Evolutionary conservation across 768 basidiomycete genomes (phyloP).

Genomic region (Podaxis sp.): DNA sequence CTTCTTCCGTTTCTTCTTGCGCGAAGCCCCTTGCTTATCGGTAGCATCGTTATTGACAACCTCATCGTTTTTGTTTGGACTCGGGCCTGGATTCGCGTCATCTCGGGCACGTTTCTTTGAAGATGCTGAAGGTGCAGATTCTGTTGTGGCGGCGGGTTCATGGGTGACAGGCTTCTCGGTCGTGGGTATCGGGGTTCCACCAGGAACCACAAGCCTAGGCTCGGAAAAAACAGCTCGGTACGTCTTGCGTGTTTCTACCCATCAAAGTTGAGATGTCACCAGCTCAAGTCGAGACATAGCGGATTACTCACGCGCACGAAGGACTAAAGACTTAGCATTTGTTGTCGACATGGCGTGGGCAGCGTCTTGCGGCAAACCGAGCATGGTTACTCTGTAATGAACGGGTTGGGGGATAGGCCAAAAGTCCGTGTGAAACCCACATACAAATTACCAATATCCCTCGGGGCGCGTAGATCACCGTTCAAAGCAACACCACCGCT

Average conservation of each 20-base stretch:
- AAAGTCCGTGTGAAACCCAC: constrained; percentile 20
- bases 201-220: constrained; percentile 62
- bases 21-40: constrained; percentile 6
- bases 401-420: neutral
- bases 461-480: constrained; percentile 66
- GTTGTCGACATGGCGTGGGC: constrained; percentile 63
- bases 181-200: neutral
- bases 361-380: constrained; percentile 67
- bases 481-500: constrained; percentile 65
- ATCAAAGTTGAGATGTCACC: neutral
- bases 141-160: neutral
- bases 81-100: neutral
- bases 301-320: constrained; percentile 65
- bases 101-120: constrained; percentile 4
- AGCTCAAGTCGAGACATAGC: neutral
- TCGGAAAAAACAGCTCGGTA: constrained; percentile 80
- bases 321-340: constrained; percentile 61
- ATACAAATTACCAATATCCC: constrained; percentile 76
- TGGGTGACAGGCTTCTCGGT: neutral
- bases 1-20: constrained; percentile 9
- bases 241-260: constrained; percentile 76
- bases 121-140: neutral
- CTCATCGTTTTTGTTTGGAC: neutral
- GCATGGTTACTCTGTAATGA: constrained; percentile 52
- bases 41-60: neutral